phyloP scores from a whole-genome alignment of 2,329 filamentous ascomycete genomes.

The Plectosphaerella sp. region DNA sequence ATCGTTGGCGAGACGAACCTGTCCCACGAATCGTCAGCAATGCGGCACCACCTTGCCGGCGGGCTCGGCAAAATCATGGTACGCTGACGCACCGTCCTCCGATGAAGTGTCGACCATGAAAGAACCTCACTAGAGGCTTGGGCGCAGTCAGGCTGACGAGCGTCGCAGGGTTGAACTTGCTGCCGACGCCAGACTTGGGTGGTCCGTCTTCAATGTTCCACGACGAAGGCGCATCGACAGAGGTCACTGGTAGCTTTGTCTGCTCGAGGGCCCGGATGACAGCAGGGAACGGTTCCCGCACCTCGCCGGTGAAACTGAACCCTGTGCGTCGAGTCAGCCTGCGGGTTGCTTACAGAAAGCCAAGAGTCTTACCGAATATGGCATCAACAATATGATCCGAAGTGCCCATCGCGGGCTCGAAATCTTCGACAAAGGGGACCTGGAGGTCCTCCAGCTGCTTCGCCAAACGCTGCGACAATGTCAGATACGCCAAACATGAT shows the following conservation, averaged over 20 bases:
- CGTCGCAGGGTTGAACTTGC: conserved; percentile 72
- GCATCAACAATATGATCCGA: conserved; percentile 86
- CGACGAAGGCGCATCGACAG: conserved; percentile 88
- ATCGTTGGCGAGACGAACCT: conserved; percentile 77
- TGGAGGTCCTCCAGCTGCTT: conserved; percentile 81
- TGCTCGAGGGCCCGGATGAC: conserved; percentile 75
- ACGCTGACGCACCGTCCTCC: conserved; percentile 65
- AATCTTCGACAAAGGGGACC: conserved; percentile 81
- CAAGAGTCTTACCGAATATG: conserved; percentile 66
- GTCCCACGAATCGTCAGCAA: conserved; percentile 11
- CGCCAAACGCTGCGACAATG: conserved; percentile 60
- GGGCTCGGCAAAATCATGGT: background rate
- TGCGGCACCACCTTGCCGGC: conserved; percentile 8
- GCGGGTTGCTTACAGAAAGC: no score
- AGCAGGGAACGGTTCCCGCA: conserved; percentile 84
- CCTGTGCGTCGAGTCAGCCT: conserved; percentile 37
- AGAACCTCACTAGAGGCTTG: conserved; percentile 82
- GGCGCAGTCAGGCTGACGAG: conserved; percentile 89
- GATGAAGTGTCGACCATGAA: conserved; percentile 84
- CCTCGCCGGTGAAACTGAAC: conserved; percentile 88
- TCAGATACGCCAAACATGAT: conserved; percentile 19
- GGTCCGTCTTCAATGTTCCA: conserved; percentile 92
- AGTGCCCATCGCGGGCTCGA: conserved; percentile 58
- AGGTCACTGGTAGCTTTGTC: conserved; percentile 71
- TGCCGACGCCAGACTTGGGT: conserved; percentile 70